A percentile compares a stretch with the other conserved stretches of the same genome.
Conservation (phyloP, 495 filamentous ascomycete genomes). For the Patellaria atrata region DNA sequence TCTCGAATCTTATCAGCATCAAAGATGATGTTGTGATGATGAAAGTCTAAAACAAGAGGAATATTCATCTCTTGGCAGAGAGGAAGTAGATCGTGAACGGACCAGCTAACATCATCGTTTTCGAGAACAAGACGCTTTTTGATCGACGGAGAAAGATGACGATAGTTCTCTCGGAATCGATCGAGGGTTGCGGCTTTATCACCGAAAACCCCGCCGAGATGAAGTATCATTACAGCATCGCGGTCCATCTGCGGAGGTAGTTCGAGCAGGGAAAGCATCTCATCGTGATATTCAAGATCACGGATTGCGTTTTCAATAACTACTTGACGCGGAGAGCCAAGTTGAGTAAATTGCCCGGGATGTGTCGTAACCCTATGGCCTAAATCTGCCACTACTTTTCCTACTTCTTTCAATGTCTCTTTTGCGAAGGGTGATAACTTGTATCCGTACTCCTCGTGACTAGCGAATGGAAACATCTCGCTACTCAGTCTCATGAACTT, state of each 20-base stretch:
- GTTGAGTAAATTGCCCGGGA: conserved; percentile 84
- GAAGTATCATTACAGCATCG: conserved; percentile 88
- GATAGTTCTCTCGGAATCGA: conserved; percentile 71
- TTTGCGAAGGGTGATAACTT: conserved; percentile 75
- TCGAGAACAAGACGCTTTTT: conserved; percentile 79
- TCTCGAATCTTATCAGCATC: conserved; percentile 57
- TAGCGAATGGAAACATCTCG: conserved; percentile 96
- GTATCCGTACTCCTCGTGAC: conserved; percentile 76
- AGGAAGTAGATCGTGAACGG: conserved; percentile 79
- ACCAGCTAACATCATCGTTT: conserved; percentile 87
- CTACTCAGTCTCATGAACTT: conserved; percentile 85
- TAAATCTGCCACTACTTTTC: conserved; percentile 61
- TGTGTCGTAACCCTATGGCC: conserved; percentile 83
- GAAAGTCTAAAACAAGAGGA: conserved; percentile 82
- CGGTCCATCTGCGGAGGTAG: conserved; percentile 67
- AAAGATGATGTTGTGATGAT: conserved; percentile 92
- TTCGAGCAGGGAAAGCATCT: conserved; percentile 65
- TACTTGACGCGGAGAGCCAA: conserved; percentile 60
- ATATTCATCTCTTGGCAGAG: conserved; percentile 89
- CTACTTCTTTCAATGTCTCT: conserved; percentile 60
- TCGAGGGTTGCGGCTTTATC: conserved; percentile 72
- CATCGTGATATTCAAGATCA: conserved; percentile 81
- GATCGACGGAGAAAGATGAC: conserved; percentile 44
- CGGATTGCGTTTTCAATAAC: conserved; percentile 64
- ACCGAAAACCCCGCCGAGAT: conserved; percentile 86